Evolutionary conservation across 2,329 filamentous ascomycete genomes (phyloP).

Genomic region (Trichoderma simmonsii): DNA sequence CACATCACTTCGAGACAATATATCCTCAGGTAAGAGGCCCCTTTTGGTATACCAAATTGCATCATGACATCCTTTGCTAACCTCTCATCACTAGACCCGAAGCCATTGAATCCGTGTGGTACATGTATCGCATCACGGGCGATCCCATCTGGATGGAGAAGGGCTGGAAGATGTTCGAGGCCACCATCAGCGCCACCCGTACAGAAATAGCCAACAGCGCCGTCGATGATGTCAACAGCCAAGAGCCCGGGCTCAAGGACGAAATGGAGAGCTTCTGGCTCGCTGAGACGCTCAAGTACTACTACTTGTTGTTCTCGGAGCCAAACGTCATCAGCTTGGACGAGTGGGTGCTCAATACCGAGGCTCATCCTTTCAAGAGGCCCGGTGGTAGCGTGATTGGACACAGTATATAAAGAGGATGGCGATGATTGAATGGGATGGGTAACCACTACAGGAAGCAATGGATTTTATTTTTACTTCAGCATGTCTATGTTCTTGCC

Average conservation of each 20-base stretch:
- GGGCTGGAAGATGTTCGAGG: conserved; percentile 81
- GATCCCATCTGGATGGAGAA: conserved; percentile 72
- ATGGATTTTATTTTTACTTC: not conserved
- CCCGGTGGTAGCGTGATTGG: conserved; percentile 26
- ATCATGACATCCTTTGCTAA: conserved; percentile 21
- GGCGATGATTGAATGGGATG: not conserved
- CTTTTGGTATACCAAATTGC: conserved; percentile 23
- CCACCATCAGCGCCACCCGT: conserved; percentile 63
- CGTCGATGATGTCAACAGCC: conserved; percentile 58
- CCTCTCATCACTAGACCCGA: conserved; percentile 57
- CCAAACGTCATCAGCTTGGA: conserved; percentile 65
- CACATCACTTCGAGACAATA: conserved; percentile 48
- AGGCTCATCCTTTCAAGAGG: conserved; percentile 57
- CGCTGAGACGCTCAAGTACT: conserved; percentile 89
- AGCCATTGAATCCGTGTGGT: conserved; percentile 84
- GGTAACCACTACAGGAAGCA: not conserved
- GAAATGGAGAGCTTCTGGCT: conserved; percentile 89
- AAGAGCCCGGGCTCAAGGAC: conserved; percentile 47
- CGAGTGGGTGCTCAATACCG: conserved; percentile 65
- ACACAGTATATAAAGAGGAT: not conserved
- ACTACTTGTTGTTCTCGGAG: conserved; percentile 74
- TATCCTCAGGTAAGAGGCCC: conserved; percentile 54
- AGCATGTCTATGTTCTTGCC: not conserved
- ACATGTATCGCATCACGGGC: conserved; percentile 87
- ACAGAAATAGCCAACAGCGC: conserved; percentile 68